Evolutionary conservation across 495 filamentous ascomycete species (phyloP).

Genomic region (Hypoxylon trugodes): DNA sequence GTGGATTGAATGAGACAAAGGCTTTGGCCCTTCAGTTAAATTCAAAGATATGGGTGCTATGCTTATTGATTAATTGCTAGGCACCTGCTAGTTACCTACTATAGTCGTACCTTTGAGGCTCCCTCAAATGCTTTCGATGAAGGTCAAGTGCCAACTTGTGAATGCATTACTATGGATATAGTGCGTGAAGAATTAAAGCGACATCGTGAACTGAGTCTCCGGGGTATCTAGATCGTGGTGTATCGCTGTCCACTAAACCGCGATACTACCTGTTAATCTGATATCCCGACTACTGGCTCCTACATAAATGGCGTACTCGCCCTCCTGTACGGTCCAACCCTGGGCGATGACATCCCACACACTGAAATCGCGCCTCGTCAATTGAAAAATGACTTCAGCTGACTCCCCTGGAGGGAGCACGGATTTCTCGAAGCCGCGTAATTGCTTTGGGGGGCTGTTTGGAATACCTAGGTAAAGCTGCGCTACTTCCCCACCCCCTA

Average conservation of each 20-base stretch:
- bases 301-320: constrained; percentile 53
- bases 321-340: constrained; percentile 78
- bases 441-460: constrained; percentile 67
- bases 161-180: too few species aligned
- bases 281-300: constrained; percentile 62
- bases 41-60: too few species aligned
- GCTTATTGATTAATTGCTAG: too few species aligned
- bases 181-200: background rate
- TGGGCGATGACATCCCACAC: constrained; percentile 77
- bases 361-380: constrained; percentile 74
- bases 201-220: background rate
- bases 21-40: too few species aligned
- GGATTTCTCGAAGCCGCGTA: constrained; percentile 82
- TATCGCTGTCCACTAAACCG: constrained; percentile 19
- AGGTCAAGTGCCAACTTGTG: too few species aligned
- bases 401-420: constrained; percentile 60
- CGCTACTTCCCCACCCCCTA: constrained; percentile 72
- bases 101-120: too few species aligned
- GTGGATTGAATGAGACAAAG: too few species aligned
- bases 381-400: constrained; percentile 65
- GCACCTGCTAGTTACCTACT: too few species aligned
- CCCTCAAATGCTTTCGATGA: too few species aligned
- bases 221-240: constrained; percentile 1
- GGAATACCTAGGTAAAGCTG: constrained; percentile 74
- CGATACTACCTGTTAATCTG: constrained; percentile 42